Percentiles rank a stretch among this genome's conserved stretches.
These are phyloP conservation scores for Penicillium sp. DNA, from an alignment of 2,329 filamentous ascomycete genomes.

Conservation along the genomic window DNA sequence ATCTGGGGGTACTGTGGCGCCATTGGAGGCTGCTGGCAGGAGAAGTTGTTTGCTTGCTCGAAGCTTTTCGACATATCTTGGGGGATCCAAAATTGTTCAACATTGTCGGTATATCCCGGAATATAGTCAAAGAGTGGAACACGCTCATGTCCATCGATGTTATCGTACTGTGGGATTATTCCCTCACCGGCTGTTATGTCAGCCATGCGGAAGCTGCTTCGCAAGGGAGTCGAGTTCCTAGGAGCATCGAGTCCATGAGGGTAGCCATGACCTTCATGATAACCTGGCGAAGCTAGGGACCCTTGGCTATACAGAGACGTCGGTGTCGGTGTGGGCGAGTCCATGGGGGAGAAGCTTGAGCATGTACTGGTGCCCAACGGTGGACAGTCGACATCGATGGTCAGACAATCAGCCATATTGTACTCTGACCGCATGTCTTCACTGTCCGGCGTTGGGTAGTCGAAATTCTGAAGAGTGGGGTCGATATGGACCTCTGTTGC, in stretches of 20 bases:
- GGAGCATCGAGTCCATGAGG: conserved; percentile 27
- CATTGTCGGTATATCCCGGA: conserved; percentile 34
- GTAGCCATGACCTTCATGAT: conserved; percentile 30
- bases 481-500: conserved; percentile 27
- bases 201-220: conserved; percentile 32
- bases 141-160: conserved; percentile 31
- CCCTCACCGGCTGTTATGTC: conserved; percentile 31
- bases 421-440: conserved; percentile 38
- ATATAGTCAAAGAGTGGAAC: conserved; percentile 34
- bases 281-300: conserved; percentile 33
- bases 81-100: conserved; percentile 36
- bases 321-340: conserved; percentile 37
- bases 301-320: conserved; percentile 37
- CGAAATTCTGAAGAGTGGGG: conserved; percentile 21
- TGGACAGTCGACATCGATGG: conserved; percentile 36
- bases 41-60: conserved; percentile 27
- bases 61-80: conserved; percentile 35
- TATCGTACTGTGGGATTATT: conserved; percentile 30
- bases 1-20: conserved; percentile 30
- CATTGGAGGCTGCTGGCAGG: conserved; percentile 32
- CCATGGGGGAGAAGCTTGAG: conserved; percentile 38
- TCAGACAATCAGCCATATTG: conserved; percentile 34
- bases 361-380: conserved; percentile 38
- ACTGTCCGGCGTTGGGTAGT: conserved; percentile 26
- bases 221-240: conserved; percentile 28